Base-by-base conservation (phyloP, 2,329 filamentous ascomycete species). In the Rhynchosporium agropyri region DNA sequence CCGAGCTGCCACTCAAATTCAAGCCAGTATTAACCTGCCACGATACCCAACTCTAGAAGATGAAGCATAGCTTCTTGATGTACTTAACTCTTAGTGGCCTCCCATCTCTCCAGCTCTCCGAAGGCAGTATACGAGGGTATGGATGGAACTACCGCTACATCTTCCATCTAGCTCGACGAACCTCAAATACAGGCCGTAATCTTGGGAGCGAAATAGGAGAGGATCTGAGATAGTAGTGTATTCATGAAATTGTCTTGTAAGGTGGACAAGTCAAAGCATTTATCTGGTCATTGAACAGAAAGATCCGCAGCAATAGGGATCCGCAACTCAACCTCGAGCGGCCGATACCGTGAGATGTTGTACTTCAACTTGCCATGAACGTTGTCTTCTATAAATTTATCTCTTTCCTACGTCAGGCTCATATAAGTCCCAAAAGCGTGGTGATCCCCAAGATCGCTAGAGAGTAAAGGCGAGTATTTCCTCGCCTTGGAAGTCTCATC, bases 201-300 rank as follows among this genome's bases (percentile, higher is more conserved):
- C 57, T 29, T 13, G 26, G 26, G 20, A 28, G 31, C 31, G 33
- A 36, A 28, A 6, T 20, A 29, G 42, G 15, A 36, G 31, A 49
- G 10, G 12, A 42, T 2, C 26, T 56, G 1, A 45, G 54, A 49
- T 31, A 33, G 20, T 57, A 58, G 20, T 53, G 43, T 15, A 46
- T 26, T 36, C 42, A 56, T 29, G 40, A 42, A 26, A 56, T 56
- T 13, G 36, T 55, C 4, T 33, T 63, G 8, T 57, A 60, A 29
- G 56, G 60, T n/a, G 49, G 56, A 29, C 61, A 63, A 31, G 43
- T 63, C 43, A 60, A 50, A 13, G 45, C 50, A 40, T 60, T 50
- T 1, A 50, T 60, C 13, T 63, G 61, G 61, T 60, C 56, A 3
- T 36, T 61, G 7, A 36, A 20, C 5, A 26, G 46, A 13, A 61